Conservation (phyloP, 1,284 basidiomycete species). For the Pyrrhoderma noxium region DNA sequence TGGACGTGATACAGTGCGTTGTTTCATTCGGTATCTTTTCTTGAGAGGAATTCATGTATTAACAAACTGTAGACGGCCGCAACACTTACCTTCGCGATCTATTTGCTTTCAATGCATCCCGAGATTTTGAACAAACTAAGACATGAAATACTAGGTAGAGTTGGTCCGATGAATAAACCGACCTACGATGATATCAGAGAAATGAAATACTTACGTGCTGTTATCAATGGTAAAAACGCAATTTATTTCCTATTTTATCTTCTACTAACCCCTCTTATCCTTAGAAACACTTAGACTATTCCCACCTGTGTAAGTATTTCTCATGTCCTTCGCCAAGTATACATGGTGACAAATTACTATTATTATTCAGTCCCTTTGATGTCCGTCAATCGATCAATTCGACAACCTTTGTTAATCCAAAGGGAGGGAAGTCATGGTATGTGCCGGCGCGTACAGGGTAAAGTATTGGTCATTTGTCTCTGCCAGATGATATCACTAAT, state of each 20-base stretch:
- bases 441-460: constrained; percentile 47
- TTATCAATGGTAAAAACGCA: constrained; percentile 29
- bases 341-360: background rate
- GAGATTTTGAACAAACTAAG: constrained; percentile 29
- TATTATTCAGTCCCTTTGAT: constrained; percentile 39
- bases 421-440: constrained; percentile 41
- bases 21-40: background rate
- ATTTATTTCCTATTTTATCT: background rate
- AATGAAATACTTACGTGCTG: constrained; percentile 37
- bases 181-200: constrained; percentile 32
- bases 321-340: background rate
- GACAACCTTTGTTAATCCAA: constrained; percentile 37
- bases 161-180: constrained; percentile 28
- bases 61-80: constrained; percentile 27
- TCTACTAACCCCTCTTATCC: background rate
- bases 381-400: constrained; percentile 36
- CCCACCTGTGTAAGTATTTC: constrained; percentile 44
- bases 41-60: background rate
- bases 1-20: constrained; percentile 30
- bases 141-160: constrained; percentile 31
- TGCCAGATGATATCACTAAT: background rate
- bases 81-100: constrained; percentile 32
- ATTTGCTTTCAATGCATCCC: constrained; percentile 34
- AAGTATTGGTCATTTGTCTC: constrained; percentile 16
- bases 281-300: constrained; percentile 53